Evolutionary conservation across 2,329 filamentous ascomycete genomes (phyloP).

Genomic region (Clonostachys chloroleuca): DNA sequence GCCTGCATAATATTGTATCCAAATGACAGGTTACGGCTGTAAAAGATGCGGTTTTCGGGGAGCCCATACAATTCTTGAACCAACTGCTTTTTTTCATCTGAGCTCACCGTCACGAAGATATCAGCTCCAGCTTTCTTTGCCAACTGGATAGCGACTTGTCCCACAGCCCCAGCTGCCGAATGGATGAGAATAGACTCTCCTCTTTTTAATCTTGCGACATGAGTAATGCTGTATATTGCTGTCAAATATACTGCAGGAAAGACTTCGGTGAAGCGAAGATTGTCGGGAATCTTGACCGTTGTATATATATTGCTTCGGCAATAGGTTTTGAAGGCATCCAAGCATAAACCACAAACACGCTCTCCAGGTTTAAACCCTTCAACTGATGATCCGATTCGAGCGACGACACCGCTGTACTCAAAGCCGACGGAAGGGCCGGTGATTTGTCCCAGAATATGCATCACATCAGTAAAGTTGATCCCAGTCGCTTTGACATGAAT

Average conservation of each 20-base stretch:
- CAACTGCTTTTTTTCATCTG: conserved; percentile 60
- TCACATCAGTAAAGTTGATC: conserved; percentile 20
- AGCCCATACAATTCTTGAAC: conserved; percentile 12
- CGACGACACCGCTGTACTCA: conserved; percentile 9
- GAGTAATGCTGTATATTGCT: conserved; percentile 19
- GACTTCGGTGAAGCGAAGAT: conserved; percentile 2
- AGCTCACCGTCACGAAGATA: conserved; percentile 77
- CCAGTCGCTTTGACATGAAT: conserved; percentile 6
- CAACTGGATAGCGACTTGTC: conserved; percentile 77
- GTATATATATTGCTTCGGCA: too few species aligned
- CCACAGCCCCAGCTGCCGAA: conserved; percentile 76
- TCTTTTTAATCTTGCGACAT: conserved; percentile 16
- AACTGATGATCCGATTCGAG: conserved; percentile 10
- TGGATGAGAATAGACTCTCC: conserved; percentile 75
- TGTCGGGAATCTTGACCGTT: not conserved
- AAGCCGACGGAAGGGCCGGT: too few species aligned
- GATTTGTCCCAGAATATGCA: conserved; percentile 2
- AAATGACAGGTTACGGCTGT: conserved; percentile 14
- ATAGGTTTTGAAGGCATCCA: conserved; percentile 12
- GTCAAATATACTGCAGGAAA: conserved; percentile 19
- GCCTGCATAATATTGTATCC: conserved; percentile 9
- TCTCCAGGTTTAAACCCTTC: conserved; percentile 12
- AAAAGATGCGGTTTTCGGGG: conserved; percentile 14
- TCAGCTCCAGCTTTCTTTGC: conserved; percentile 76
- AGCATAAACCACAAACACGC: conserved; percentile 14